Evolutionary conservation across 2,329 filamentous ascomycete genomes (phyloP).

Genomic region (Penicillium thymicola): DNA sequence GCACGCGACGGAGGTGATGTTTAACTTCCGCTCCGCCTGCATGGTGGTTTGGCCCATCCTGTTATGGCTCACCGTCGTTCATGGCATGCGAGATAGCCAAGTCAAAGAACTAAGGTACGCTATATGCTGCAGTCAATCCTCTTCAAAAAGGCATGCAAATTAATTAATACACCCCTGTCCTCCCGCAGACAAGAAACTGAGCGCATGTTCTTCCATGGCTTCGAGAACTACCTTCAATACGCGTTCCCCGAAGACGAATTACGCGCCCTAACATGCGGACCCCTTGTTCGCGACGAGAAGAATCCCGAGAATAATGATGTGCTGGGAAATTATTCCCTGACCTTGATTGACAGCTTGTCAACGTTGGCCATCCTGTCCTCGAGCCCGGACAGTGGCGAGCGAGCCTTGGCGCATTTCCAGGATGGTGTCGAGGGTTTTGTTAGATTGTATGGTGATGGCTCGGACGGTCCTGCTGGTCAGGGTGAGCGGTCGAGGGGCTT

Average conservation of each 20-base stretch:
- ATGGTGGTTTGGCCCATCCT: constrained; percentile 33
- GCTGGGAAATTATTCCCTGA: constrained; percentile 93
- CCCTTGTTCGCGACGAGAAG: constrained; percentile 76
- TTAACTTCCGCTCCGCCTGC: constrained; percentile 33
- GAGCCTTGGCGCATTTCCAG: constrained; percentile 73
- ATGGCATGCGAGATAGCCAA: constrained; percentile 37
- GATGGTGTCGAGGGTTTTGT: constrained; percentile 73
- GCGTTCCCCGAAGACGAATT: constrained; percentile 97
- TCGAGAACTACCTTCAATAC: constrained; percentile 87
- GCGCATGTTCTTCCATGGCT: constrained; percentile 94
- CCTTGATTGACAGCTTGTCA: constrained; percentile 89
- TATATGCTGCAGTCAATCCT: not conserved
- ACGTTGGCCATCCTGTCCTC: constrained; percentile 89
- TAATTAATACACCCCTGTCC: not conserved
- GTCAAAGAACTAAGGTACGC: constrained; percentile 37
- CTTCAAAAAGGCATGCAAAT: not conserved
- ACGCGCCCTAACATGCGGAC: constrained; percentile 77
- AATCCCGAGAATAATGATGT: constrained; percentile 92
- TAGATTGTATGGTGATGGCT: constrained; percentile 81
- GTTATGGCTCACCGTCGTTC: constrained; percentile 34
- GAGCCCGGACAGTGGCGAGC: constrained; percentile 52
- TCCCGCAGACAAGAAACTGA: constrained; percentile 44
- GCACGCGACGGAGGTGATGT: constrained; percentile 41
- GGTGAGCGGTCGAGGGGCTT: constrained; percentile 77
- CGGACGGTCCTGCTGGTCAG: constrained; percentile 62